Conservation (phyloP, 768 basidiomycete genomes). For the Baorangia bicolor region DNA sequence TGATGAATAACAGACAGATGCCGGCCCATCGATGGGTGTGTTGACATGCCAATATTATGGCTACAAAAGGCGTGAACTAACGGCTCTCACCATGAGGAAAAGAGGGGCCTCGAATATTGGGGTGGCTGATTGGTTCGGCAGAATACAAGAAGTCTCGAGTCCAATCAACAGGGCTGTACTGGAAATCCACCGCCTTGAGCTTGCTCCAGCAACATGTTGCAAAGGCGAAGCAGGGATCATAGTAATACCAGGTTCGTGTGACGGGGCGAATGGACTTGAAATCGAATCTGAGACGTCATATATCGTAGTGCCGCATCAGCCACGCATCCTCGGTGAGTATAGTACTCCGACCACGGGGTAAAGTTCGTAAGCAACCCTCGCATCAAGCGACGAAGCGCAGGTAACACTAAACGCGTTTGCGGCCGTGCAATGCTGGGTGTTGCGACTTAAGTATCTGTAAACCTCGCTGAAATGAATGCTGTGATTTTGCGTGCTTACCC, state of each 20-base stretch:
- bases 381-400: not conserved
- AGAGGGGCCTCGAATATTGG: not conserved
- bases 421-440: not conserved
- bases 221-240: not conserved
- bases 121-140: not conserved
- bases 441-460: too few species aligned
- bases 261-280: not conserved
- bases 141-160: not conserved
- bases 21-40: not conserved
- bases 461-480: too few species aligned
- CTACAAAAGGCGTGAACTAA: not conserved
- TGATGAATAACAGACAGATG: not conserved
- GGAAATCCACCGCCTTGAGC: not conserved
- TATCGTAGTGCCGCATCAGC: not conserved
- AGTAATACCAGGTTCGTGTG: not conserved
- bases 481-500: too few species aligned
- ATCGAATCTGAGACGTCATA: not conserved
- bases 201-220: slow-evolving; percentile 5
- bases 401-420: too few species aligned
- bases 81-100: not conserved
- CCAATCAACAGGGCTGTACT: not conserved
- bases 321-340: not conserved
- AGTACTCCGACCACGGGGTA: not conserved
- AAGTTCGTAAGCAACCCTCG: not conserved
- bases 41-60: not conserved